Base-by-base conservation (phyloP, 352 stramenopile species). In the Globisporangium paroecandrum region DNA sequence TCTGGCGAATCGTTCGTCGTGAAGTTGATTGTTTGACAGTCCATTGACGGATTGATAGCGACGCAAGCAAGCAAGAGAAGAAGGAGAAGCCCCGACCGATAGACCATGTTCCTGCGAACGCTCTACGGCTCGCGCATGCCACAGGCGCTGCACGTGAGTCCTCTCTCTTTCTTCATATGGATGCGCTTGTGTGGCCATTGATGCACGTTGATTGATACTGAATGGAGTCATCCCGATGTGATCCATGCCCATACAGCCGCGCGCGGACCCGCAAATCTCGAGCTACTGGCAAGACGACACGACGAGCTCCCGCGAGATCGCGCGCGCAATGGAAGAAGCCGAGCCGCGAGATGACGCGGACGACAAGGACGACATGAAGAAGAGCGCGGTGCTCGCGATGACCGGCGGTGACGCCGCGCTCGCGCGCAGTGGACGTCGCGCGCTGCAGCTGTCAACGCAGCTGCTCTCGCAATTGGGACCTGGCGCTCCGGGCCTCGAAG, bases 261-360 rank as follows among this genome's bases (percentile, higher is more conserved):
- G 83, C 27, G 67, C 83, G 1, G 81, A 94, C 66, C 79, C 83
- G 2, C 72, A 92, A 58, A 72, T 78, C 25, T 90, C 84, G 7
- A 89, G 72, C 41, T 93, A 94, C 73, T 94, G 87, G 87, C 75
- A 83, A 29, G 84, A 93, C 57, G 87, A 94, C 70, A 94, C 87
- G 13, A 70, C 80, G 36, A 90, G 77, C 43, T 77, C 86, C 10
- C 77, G 69, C 9, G 86, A 89, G 64, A 83, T 94, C 20, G 83
- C 80, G 41, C 78, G 79, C 8, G 72, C 78, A 9, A 90, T 94
- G 77, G 77, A 70, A 25, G 87, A 94, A 65, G 69, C 75, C 20
- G 81, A 91, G 10, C 59, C 29, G 32, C 32, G 41, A 10, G 47
- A 58, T 38, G 54, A 13, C 47, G 49, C 69, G 8, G 69, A 70